A percentile compares a stretch with the other conserved stretches of the same genome.
phyloP scores from a whole-genome alignment of 2,329 filamentous ascomycete genomes.

The Apiospora sp. region DNA sequence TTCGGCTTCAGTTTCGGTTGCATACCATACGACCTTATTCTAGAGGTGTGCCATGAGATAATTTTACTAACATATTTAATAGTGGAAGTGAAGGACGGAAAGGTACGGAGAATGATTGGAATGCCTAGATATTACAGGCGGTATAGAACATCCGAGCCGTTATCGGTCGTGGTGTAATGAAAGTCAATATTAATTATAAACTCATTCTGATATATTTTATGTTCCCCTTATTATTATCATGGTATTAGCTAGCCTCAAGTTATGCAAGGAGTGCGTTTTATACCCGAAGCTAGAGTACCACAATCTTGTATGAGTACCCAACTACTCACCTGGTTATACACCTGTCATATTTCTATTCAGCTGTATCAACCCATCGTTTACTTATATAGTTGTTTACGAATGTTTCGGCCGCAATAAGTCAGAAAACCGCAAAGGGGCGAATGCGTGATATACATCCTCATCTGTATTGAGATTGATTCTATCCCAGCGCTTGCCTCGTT shows the following conservation, averaged over 20 bases:
- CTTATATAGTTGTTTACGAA: no score
- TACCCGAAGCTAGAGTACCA: neutral
- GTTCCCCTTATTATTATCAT: neutral
- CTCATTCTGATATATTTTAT: neutral
- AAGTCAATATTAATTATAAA: neutral
- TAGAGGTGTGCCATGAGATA: neutral
- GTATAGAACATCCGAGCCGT: neutral
- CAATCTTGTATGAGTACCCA: no score
- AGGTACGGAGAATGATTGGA: constrained; percentile 23
- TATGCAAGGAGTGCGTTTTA: neutral
- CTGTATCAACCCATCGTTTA: no score
- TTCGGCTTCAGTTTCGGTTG: neutral
- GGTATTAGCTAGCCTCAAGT: neutral
- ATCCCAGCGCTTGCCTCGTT: no score
- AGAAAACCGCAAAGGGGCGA: no score
- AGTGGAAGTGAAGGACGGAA: neutral
- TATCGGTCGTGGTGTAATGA: neutral
- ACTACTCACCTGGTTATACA: no score
- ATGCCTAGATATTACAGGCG: neutral
- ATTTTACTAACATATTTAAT: neutral
- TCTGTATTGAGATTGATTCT: no score
- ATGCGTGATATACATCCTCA: no score
- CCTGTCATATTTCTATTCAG: no score
- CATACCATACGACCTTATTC: neutral
- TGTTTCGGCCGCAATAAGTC: no score